Conservation (phyloP, 768 basidiomycete genomes). For the Hygrocybe punicea region DNA sequence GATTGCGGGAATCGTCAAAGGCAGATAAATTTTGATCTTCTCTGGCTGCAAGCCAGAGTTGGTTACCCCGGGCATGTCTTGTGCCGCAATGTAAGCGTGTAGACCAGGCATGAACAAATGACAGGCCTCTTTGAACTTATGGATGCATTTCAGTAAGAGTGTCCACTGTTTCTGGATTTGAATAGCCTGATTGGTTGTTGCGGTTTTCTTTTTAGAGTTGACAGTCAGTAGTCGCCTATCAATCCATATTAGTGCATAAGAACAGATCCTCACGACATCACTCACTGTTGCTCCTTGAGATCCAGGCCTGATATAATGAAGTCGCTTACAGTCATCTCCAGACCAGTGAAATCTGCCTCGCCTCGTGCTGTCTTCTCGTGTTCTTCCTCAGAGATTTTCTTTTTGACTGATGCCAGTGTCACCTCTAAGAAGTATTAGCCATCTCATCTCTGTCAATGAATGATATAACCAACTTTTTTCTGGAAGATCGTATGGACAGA, state of each 20-base stretch:
- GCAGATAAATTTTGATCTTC: slow-evolving; percentile 14
- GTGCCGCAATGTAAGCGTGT: neutral
- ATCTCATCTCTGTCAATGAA: too few species aligned
- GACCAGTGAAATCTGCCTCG: neutral
- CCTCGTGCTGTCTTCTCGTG: slow-evolving; percentile 1
- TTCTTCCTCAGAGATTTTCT: slow-evolving; percentile 16
- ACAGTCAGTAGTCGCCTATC: neutral
- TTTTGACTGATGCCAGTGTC: slow-evolving; percentile 9
- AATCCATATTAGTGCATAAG: neutral
- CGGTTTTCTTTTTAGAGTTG: neutral
- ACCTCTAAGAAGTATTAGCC: neutral
- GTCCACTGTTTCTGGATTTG: slow-evolving; percentile 7
- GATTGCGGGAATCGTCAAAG: slow-evolving; percentile 12
- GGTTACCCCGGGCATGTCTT: neutral
- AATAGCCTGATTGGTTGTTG: slow-evolving; percentile 4
- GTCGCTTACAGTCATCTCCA: slow-evolving; percentile 3
- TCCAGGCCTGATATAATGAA: too few species aligned
- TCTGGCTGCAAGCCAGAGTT: slow-evolving; percentile 10
- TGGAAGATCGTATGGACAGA: slow-evolving; percentile 15
- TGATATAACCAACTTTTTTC: slow-evolving; percentile 10
- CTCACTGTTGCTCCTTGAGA: slow-evolving; percentile 6
- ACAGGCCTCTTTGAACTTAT: slow-evolving; percentile 8
- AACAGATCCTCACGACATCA: neutral
- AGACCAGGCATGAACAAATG: slow-evolving; percentile 16
- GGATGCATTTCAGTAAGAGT: slow-evolving; percentile 3